A percentile compares a stretch with the other conserved stretches of the same genome.
These are phyloP conservation scores for Backusella tarrabulga DNA, from an alignment of 192 early-diverging fungal species.

Conservation along the genomic window DNA sequence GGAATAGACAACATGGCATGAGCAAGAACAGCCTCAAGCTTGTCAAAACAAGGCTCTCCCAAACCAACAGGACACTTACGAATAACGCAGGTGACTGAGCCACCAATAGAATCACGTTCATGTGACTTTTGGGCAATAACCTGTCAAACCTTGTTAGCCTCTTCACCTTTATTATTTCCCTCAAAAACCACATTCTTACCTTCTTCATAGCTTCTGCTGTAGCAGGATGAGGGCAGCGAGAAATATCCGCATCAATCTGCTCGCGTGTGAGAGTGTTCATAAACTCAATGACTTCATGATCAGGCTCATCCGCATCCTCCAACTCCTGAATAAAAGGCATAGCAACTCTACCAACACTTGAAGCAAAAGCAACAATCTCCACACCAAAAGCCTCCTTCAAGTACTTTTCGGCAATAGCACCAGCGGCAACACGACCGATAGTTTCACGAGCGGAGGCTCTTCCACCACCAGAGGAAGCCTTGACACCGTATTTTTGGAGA, in stretches of 20 bases:
- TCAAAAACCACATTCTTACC: slow-evolving; percentile 37
- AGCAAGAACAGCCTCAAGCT: slow-evolving; percentile 92
- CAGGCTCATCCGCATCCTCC: slow-evolving; percentile 41
- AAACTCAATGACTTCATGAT: slow-evolving; percentile 59
- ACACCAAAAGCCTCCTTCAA: slow-evolving; percentile 74
- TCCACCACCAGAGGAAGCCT: slow-evolving; percentile 93
- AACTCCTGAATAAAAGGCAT: slow-evolving; percentile 65
- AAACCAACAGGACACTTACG: slow-evolving; percentile 88
- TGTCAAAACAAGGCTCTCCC: slow-evolving; percentile 98
- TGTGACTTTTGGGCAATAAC: slow-evolving; percentile 77
- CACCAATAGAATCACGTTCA: slow-evolving; percentile 91
- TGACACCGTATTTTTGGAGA: slow-evolving; percentile 92
- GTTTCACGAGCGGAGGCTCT: slow-evolving; percentile 94
- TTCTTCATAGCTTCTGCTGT: slow-evolving; percentile 78
- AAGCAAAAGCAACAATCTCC: slow-evolving; percentile 95
- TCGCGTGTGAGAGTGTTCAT: slow-evolving; percentile 69
- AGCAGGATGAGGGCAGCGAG: slow-evolving; percentile 84
- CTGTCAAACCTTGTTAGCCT: slow-evolving; percentile 33
- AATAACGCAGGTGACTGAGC: slow-evolving; percentile 94
- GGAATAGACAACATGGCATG: slow-evolving; percentile 99
- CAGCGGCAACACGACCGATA: slow-evolving; percentile 94
- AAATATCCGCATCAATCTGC: slow-evolving; percentile 79
- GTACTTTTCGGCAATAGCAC: slow-evolving; percentile 98
- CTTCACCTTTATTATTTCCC: not conserved
- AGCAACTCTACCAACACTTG: slow-evolving; percentile 78